Conservation (phyloP, 495 filamentous ascomycete species). For the Pyrenula aspistea region DNA sequence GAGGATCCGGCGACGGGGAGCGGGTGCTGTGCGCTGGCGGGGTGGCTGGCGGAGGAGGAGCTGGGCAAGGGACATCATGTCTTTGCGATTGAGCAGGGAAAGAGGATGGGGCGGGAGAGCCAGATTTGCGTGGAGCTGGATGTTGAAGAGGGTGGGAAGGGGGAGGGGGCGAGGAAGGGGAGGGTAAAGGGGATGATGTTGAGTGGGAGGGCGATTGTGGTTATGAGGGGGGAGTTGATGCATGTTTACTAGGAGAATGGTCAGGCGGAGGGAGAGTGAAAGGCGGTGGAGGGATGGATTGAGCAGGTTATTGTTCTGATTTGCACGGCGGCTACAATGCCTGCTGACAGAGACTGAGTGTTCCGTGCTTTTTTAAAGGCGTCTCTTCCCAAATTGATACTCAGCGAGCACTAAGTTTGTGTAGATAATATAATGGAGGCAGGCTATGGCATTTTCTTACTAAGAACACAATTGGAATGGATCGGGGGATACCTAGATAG, state of each 20-base stretch:
- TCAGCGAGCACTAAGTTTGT: too few species aligned
- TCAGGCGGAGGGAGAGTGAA: not conserved
- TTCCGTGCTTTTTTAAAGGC: too few species aligned
- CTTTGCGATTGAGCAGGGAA: slow-evolving; percentile 50
- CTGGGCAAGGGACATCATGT: not conserved
- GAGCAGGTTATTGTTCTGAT: too few species aligned
- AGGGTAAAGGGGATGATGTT: not conserved
- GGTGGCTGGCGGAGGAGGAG: slow-evolving; percentile 36
- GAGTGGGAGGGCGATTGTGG: not conserved
- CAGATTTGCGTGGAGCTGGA: slow-evolving; percentile 27
- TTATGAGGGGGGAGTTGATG: not conserved
- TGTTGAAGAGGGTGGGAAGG: not conserved
- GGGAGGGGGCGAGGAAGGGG: not conserved
- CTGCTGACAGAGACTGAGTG: too few species aligned
- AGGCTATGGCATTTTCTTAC: too few species aligned
- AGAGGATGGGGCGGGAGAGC: slow-evolving; percentile 59
- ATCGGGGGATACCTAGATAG: too few species aligned
- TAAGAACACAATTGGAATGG: too few species aligned
- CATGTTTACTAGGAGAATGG: not conserved
- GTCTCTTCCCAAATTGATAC: too few species aligned
- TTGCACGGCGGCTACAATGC: too few species aligned
- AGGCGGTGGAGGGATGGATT: not conserved
- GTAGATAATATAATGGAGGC: too few species aligned
- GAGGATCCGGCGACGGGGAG: slow-evolving; percentile 65
- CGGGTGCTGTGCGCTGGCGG: slow-evolving; percentile 42